Evolutionary conservation across 1,139 yeast genomes (phyloP), one percentile per base, ranked within the genome.

Genomic region (Hansenula anomala): DNA sequence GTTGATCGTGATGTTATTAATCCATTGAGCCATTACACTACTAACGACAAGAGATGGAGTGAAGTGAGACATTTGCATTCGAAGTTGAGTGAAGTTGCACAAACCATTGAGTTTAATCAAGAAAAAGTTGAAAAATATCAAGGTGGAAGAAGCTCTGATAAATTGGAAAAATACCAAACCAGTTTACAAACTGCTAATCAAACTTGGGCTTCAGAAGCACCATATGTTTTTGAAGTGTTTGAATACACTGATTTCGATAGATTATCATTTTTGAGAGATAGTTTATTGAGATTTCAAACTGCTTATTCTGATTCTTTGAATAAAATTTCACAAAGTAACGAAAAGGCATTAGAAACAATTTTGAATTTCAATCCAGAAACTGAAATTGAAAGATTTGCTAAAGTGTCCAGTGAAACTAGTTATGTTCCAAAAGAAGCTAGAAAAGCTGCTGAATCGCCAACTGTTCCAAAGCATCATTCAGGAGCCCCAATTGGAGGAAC

Each of bases 181-280:
- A 42, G 47, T n/a, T 38, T 52, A 19, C 39, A 41, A 4, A 48
- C 42, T 28, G 53, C 58, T 9, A 53, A 49, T 37, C 37, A 40
- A 10, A 51, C 54, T 48, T 89, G 96, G 95, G 82, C 79, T 47
- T 68, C 75, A 42, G 80, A 81, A 57, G 92, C 95, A 1, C 94
- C 96, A 2, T 78, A 72, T 46, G 75, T 83, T 29, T 82, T 87
- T 56, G 85, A 82, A 51, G 78, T 78, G 51, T 80, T 89, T 59
- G 95, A 88, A 60, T 70, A 69, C 45, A 80, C 81, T 49, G 96
- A 90, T 58, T 73, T 68, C 43, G 67, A 68, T 44, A 80, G 95
- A 56, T 70, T 85, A 45, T 73, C 75, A 39, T 67, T 80, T 53
- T 60, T 88, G 39, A 83, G 87, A 55, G 85, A 85, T 48, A 69